Percentiles rank a stretch among this genome's conserved stretches.
These are phyloP conservation scores for Boletus coccyginus DNA, from an alignment of 768 basidiomycete genomes.

Conservation along the genomic window DNA sequence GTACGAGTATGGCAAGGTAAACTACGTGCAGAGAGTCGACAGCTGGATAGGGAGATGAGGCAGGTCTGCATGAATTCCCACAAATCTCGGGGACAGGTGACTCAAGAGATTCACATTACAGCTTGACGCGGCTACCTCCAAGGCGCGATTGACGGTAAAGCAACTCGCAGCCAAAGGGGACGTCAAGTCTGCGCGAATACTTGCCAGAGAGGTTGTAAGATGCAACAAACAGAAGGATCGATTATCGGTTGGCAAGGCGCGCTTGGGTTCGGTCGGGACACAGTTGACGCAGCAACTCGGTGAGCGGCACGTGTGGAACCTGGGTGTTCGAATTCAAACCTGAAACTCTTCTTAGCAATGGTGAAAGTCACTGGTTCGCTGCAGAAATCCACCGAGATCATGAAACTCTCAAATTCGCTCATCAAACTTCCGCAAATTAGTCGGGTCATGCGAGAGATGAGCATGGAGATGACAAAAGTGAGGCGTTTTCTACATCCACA, in stretches of 20 bases:
- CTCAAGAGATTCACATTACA: constrained; percentile 32
- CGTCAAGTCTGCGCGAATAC: constrained; percentile 85
- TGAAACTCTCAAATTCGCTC: constrained; percentile 94
- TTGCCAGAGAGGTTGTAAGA: constrained; percentile 92
- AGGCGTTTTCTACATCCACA: constrained; percentile 10
- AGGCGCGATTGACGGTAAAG: constrained; percentile 78
- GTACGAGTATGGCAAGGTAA: constrained; percentile 90
- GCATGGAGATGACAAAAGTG: constrained; percentile 99
- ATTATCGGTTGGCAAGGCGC: constrained; percentile 88
- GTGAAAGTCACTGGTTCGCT: constrained; percentile 95
- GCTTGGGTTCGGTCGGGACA: constrained; percentile 83
- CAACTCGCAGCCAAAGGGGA: constrained; percentile 90
- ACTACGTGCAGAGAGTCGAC: constrained; percentile 76
- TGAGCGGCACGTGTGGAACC: constrained; percentile 37
- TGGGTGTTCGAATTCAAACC: not conserved
- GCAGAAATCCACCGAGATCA: constrained; percentile 97
- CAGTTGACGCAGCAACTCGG: constrained; percentile 92
- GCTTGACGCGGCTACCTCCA: constrained; percentile 80
- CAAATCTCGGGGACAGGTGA: constrained; percentile 6
- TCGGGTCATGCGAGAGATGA: constrained; percentile 95
- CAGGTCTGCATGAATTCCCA: constrained; percentile 59
- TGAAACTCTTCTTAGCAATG: constrained; percentile 60
- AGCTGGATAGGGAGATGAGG: constrained; percentile 91
- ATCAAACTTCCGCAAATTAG: constrained; percentile 91
- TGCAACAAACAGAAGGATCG: constrained; percentile 94